phyloP scores from a whole-genome alignment of 495 filamentous ascomycete genomes.

The Lindgomyces ingoldianus region DNA sequence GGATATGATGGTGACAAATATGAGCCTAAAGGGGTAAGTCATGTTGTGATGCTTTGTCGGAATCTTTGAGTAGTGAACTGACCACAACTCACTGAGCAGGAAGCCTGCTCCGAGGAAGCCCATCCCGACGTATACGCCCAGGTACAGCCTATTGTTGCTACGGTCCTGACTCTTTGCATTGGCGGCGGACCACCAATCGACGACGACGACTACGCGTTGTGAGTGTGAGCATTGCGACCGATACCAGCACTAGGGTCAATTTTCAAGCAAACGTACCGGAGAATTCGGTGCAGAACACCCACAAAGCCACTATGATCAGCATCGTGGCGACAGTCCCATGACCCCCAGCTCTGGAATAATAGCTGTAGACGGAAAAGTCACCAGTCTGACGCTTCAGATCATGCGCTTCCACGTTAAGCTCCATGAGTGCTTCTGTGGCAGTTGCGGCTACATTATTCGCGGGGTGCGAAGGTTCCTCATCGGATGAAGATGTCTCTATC shows the following conservation, averaged over 20 bases:
- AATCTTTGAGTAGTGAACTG: not conserved
- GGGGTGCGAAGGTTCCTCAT: not conserved
- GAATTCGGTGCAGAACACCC: conserved; percentile 3
- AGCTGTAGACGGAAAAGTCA: conserved; percentile 11
- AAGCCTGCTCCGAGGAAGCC: conserved; percentile 7
- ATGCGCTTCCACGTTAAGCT: conserved; percentile 2
- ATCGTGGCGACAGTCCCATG: not conserved
- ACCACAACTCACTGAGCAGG: conserved; percentile 4
- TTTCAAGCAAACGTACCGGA: not conserved
- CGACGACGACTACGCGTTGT: conserved; percentile 4
- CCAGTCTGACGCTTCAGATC: conserved; percentile 11
- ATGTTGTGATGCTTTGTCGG: not conserved
- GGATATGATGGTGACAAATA: conserved; percentile 6
- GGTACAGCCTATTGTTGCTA: conserved; percentile 2
- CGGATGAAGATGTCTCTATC: not conserved
- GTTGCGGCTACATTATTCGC: conserved; percentile 3
- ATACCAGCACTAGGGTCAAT: not conserved
- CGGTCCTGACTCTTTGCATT: conserved; percentile 6
- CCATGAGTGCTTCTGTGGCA: conserved; percentile 3
- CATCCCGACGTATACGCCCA: conserved; percentile 5
- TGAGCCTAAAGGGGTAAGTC: conserved; percentile 1
- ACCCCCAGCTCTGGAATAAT: conserved; percentile 11
- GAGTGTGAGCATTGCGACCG: conserved; percentile 7
- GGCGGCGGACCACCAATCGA: conserved; percentile 9
- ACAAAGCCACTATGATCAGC: not conserved